Evolutionary conservation across 441 rosid genomes (phyloP).

Genomic region (Pelargonium fulgidum): DNA sequence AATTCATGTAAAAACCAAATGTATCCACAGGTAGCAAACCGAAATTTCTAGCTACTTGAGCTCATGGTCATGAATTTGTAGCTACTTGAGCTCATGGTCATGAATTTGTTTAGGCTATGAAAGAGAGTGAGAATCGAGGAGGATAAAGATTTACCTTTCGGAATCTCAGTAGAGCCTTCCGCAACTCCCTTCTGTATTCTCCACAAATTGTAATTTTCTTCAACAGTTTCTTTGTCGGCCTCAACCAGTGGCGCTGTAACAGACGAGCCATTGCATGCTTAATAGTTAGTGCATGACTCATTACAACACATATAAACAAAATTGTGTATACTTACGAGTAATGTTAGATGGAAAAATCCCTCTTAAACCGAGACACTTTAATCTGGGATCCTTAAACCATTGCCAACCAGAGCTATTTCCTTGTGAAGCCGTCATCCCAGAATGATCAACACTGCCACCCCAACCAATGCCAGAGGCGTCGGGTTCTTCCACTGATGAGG

Average conservation of each 20-base stretch:
- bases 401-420: conserved; percentile 61
- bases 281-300: not conserved
- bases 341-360: conserved; percentile 57
- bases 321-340: conserved; percentile 41
- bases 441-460: conserved; percentile 49
- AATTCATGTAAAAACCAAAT: too few relatives aligned
- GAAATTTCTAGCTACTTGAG: not conserved
- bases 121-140: not conserved
- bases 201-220: conserved; percentile 56
- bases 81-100: not conserved
- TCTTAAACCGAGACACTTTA: conserved; percentile 72
- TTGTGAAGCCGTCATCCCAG: conserved; percentile 50
- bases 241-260: conserved; percentile 80
- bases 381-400: conserved; percentile 88
- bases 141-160: conserved; percentile 49
- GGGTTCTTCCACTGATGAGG: conserved; percentile 41
- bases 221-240: conserved; percentile 71
- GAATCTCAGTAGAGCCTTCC: conserved; percentile 85
- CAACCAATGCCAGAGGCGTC: conserved; percentile 65
- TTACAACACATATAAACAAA: conserved; percentile 6
- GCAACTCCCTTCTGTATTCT: conserved; percentile 85
- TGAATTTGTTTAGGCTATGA: not conserved
- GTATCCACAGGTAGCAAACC: not conserved
- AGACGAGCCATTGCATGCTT: not conserved
- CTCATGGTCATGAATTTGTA: not conserved